Conservation (phyloP, 1,284 basidiomycete genomes). For the Marasmius sp. region DNA sequence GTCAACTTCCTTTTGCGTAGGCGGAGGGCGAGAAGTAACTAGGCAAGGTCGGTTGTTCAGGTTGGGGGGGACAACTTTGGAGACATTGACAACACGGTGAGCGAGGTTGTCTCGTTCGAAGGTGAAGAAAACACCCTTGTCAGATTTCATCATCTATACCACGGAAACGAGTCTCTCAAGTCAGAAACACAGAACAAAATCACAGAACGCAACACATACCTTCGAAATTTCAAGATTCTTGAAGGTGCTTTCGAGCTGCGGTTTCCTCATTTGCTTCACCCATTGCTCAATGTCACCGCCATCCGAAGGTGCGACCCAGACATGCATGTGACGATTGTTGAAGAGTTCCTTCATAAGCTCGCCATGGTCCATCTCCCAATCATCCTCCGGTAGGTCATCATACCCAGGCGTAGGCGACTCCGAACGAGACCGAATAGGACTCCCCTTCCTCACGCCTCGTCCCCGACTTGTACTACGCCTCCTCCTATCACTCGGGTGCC, state of each 20-base stretch:
- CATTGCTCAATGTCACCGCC: constrained; percentile 38
- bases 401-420: background rate
- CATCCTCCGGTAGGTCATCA: background rate
- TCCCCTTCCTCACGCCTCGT: constrained; percentile 1
- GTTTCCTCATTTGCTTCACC: constrained; percentile 55
- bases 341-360: constrained; percentile 54
- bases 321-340: constrained; percentile 63
- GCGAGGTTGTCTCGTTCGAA: constrained; percentile 61
- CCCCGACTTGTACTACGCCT: background rate
- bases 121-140: constrained; percentile 68
- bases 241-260: constrained; percentile 62
- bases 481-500: constrained; percentile 1
- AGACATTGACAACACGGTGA: constrained; percentile 56
- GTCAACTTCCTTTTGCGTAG: constrained; percentile 33
- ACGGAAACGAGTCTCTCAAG: constrained; percentile 5
- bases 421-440: background rate
- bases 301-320: constrained; percentile 46
- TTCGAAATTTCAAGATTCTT: constrained; percentile 64
- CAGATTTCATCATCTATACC: constrained; percentile 62
- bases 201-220: constrained; percentile 38
- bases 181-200: constrained; percentile 6
- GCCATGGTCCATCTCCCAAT: constrained; percentile 34
- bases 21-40: constrained; percentile 56
- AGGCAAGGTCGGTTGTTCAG: constrained; percentile 62
- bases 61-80: constrained; percentile 48